Evolutionary conservation across 805 yeast genomes (phyloP), one percentile per base, ranked within the genome.

Genomic region (Kuraishia ogatae): DNA sequence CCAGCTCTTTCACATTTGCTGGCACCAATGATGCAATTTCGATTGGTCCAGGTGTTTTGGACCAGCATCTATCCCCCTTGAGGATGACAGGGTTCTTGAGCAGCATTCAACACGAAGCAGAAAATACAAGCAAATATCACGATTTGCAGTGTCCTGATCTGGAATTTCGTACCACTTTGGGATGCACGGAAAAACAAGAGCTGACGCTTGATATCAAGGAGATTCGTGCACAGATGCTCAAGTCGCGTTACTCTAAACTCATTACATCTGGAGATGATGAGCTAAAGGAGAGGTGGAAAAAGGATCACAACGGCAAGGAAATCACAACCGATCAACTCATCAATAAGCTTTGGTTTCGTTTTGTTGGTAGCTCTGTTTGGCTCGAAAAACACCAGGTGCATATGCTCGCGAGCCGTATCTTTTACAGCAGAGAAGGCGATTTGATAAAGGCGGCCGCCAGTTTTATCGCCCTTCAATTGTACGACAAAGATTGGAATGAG

Each of bases 321-420:
- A 19, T 53, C 24, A 49, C 52, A 10, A 53, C 48, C 17, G 54
- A 51, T 26, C 26, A 54, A 46, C 47, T 49, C 15, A 28, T 54
- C 20, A 39, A 51, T 20, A 54, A 54, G 35, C 39, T 47, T 35
- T 54, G 56, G 56, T 54, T 54, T 22, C 51, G 53, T 2, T 51
- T 54, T 28, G 53, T 48, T 39, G 56, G 56, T 24, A 24, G 51
- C 8, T 54, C 56, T 20, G 77, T 75, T 1, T 76, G 76, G 76
- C 61, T 76, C 24, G 71, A 71, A 58, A 69, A 71, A 49, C 73
- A 74, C 58, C 76, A 76, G 13, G 72, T 75, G n/a, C 77, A 74
- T 59, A 64, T 70, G 49, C 70, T 72, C 66, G 70, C 72, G 26
- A 69, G 75, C 13, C 60, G 77, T 54, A 57, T 73, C 15, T 57